Percentiles rank a stretch among this genome's conserved stretches.
Conservation (phyloP, 495 filamentous ascomycete genomes). For the Hypomontagnella monticulosa region DNA sequence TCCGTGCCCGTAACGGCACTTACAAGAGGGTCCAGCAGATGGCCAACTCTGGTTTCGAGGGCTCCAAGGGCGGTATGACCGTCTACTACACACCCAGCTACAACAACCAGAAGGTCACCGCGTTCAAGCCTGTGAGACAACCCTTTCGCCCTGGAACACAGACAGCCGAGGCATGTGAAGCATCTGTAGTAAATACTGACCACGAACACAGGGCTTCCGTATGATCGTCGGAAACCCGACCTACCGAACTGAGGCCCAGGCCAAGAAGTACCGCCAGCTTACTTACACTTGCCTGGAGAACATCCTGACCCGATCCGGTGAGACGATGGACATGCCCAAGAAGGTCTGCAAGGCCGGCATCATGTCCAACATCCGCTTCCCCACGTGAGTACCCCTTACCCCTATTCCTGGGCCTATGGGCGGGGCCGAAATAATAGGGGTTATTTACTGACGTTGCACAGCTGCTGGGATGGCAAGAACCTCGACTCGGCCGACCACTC, state of each 20-base stretch:
- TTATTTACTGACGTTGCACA: slow-evolving; percentile 6
- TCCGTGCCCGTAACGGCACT: slow-evolving; percentile 48
- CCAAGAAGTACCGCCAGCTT: slow-evolving; percentile 44
- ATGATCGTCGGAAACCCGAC: slow-evolving; percentile 53
- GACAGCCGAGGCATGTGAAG: background rate
- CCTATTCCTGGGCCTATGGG: background rate
- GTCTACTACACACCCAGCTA: slow-evolving; percentile 46
- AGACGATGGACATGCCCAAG: slow-evolving; percentile 47
- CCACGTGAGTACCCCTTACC: slow-evolving; percentile 33
- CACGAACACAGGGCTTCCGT: slow-evolving; percentile 50
- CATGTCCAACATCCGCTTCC: slow-evolving; percentile 50
- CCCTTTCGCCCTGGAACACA: background rate
- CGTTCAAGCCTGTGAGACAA: slow-evolving; percentile 48
- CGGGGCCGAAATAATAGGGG: too few species aligned
- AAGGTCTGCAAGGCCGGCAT: slow-evolving; percentile 51
- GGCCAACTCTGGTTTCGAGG: slow-evolving; percentile 43
- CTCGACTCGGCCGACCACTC: slow-evolving; percentile 51
- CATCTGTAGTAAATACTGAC: slow-evolving; percentile 1
- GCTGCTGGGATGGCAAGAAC: slow-evolving; percentile 48
- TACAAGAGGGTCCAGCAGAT: slow-evolving; percentile 47
- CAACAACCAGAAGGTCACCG: slow-evolving; percentile 43
- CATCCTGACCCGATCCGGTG: slow-evolving; percentile 40
- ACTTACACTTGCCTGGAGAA: slow-evolving; percentile 47
- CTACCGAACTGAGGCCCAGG: slow-evolving; percentile 39
- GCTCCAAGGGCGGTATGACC: slow-evolving; percentile 45